Percentiles rank a stretch among this genome's conserved stretches.
Conservation (phyloP, 805 yeast genomes). For the Allodekkera sacchari region DNA sequence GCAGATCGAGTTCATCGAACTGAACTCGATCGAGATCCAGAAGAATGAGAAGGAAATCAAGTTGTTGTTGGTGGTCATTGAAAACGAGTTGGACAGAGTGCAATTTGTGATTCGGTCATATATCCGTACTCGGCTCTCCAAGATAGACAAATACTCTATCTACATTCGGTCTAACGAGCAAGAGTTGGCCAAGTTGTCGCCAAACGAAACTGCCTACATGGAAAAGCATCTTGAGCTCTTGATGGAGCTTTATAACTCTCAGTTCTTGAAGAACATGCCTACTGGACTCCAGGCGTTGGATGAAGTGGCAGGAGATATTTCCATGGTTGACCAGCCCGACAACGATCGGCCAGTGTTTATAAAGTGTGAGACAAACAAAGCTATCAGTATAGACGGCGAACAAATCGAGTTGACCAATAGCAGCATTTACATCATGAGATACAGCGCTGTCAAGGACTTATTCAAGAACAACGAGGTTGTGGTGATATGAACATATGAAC, state of each 20-base stretch:
- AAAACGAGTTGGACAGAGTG: conserved; percentile 83
- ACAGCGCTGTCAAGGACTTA: conserved; percentile 39
- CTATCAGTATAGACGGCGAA: conserved; percentile 39
- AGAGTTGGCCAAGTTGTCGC: conserved; percentile 37
- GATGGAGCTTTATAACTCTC: conserved; percentile 54
- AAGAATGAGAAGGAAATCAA: conserved; percentile 60
- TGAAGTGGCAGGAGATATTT: conserved; percentile 56
- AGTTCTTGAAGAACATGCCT: conserved; percentile 65
- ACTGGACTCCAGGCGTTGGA: conserved; percentile 62
- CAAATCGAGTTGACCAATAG: conserved; percentile 48
- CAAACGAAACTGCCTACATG: conserved; percentile 59
- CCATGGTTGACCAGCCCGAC: conserved; percentile 79
- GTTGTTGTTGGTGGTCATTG: conserved; percentile 73
- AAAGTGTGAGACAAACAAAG: conserved; percentile 34
- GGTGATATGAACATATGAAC: conserved; percentile 25
- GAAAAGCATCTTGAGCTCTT: conserved; percentile 58
- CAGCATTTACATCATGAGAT: conserved; percentile 72
- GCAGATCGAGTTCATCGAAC: conserved; percentile 70
- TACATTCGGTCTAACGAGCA: conserved; percentile 42
- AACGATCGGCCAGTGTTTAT: conserved; percentile 72
- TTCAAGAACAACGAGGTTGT: conserved; percentile 34
- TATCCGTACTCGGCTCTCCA: conserved; percentile 65
- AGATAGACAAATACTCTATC: conserved; percentile 63
- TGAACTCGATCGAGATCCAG: conserved; percentile 70
- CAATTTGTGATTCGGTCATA: conserved; percentile 77